Conservation (phyloP, 257 asterid species). For the Scutellaria baicalensis region DNA sequence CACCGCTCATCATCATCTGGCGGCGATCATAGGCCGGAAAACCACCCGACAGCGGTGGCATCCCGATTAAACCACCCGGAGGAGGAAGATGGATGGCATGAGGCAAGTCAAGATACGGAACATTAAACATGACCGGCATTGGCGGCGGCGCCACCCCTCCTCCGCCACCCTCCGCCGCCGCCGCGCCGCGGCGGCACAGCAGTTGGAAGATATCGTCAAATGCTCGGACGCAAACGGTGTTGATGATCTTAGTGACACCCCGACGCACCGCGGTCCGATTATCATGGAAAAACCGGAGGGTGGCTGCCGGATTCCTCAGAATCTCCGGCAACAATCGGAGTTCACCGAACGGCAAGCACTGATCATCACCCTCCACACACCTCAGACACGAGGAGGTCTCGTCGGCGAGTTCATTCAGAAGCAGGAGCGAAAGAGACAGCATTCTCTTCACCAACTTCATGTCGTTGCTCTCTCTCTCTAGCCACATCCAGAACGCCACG, state of each 20-base stretch:
- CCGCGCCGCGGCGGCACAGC: neutral
- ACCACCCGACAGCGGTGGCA: neutral
- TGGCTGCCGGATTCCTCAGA: neutral
- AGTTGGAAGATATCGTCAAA: conserved; percentile 32
- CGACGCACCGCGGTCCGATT: conserved; percentile 26
- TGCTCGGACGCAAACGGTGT: conserved; percentile 39
- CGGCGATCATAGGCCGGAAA: conserved; percentile 12
- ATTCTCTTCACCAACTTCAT: conserved; percentile 18
- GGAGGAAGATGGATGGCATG: no score
- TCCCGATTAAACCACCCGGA: neutral
- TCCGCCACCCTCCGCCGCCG: neutral
- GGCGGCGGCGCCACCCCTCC: neutral
- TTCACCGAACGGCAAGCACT: neutral
- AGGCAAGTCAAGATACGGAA: conserved; percentile 4
- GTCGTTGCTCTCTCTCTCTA: conserved; percentile 28
- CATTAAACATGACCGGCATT: neutral
- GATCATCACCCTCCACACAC: conserved; percentile 25
- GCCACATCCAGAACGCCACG: conserved; percentile 54
- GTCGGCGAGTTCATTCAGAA: conserved; percentile 28
- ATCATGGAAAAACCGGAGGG: conserved; percentile 27
- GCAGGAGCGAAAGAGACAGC: conserved; percentile 18
- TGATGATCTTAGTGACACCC: conserved; percentile 15
- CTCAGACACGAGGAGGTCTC: conserved; percentile 40
- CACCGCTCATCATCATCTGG: neutral
- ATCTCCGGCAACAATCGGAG: conserved; percentile 22